Base-by-base conservation (phyloP, 2,329 filamentous ascomycete genomes). In the Arthrobotrys conoides region DNA sequence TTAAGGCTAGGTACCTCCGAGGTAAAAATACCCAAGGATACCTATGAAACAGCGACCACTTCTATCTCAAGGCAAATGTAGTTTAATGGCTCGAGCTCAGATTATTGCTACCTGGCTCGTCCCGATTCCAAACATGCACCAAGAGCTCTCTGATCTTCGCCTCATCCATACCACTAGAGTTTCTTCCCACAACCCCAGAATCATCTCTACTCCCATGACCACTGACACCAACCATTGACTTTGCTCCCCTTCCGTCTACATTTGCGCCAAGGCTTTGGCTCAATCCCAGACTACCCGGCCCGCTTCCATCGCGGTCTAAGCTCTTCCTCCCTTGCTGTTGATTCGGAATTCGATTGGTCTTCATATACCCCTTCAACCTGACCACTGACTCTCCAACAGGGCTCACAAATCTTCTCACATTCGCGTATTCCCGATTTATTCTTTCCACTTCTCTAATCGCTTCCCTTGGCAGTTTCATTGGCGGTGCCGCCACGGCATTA, bases 101-200 rank as follows among this genome's bases (percentile, higher is more conserved):
- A 41, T 79, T 79, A 36, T 53, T 79, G 5, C 76, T 65, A 61
- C 64, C 70, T 10, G 76, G 70, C 44, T 79, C 71, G 51, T 79
- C 76, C 41, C 76, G 59, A 75, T 79, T 79, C 76, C 76, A 79
- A n/a, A 79, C 76, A 51, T 79, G 76, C 16, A 73, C 24, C 70
- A 79, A 49, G 20, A 79, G 27, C 49, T 79, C 76, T 16, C 76
- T 18, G 41, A 79, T 69, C 68, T 79, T 79, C 10, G 70, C 76
- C 41, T 79, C 76, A 55, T 79, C 76, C 76, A 79, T 79, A 30
- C 70, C 57, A 18, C 27, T 48, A 30, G 41, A 10, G 12, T 20
- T 73, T 30, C 61, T 61, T 14, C 72, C 46, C 8, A 61, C 65
- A 22, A 79, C 65, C 12, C 76, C 76, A 53, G 70, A 79, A 44